phyloP scores from a whole-genome alignment of 257 asterid species.

The Echites panduratus region DNA sequence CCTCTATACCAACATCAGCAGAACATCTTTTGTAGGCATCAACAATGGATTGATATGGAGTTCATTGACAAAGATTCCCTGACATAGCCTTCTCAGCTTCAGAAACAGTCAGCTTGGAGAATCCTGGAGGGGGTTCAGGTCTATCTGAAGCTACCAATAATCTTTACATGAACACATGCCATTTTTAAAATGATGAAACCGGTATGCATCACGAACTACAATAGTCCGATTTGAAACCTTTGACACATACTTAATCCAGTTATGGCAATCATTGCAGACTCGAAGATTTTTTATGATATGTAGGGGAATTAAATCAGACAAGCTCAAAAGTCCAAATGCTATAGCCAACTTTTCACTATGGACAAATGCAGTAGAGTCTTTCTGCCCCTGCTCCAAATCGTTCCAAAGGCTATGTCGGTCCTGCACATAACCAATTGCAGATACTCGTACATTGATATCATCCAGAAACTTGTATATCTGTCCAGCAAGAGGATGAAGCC shows the following conservation, averaged over 20 bases:
- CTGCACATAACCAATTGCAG: conserved; percentile 54
- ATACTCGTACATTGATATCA: conserved; percentile 43
- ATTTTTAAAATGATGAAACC: conserved; percentile 79
- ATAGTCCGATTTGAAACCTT: conserved; percentile 45
- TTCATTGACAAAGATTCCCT: conserved; percentile 68
- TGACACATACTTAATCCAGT: conserved; percentile 63
- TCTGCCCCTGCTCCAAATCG: conserved; percentile 62
- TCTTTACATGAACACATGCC: conserved; percentile 79
- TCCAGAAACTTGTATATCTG: conserved; percentile 50
- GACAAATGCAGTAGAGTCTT: conserved; percentile 46
- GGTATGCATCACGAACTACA: conserved; percentile 71
- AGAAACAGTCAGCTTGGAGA: conserved; percentile 49
- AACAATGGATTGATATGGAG: conserved; percentile 66
- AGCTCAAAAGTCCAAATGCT: conserved; percentile 64
- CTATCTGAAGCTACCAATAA: conserved; percentile 53
- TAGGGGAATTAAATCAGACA: conserved; percentile 46
- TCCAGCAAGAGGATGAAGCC: conserved; percentile 58
- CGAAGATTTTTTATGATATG: conserved; percentile 85
- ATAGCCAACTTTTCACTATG: conserved; percentile 89
- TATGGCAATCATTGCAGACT: conserved; percentile 79
- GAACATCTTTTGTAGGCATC: conserved; percentile 74
- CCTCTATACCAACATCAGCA: conserved; percentile 59
- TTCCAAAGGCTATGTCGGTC: conserved; percentile 62
- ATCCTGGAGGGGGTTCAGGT: conserved; percentile 41
- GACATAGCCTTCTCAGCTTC: conserved; percentile 62